Evolutionary conservation across 805 yeast genomes (phyloP).

Genomic region (Lachancea fermentati): DNA sequence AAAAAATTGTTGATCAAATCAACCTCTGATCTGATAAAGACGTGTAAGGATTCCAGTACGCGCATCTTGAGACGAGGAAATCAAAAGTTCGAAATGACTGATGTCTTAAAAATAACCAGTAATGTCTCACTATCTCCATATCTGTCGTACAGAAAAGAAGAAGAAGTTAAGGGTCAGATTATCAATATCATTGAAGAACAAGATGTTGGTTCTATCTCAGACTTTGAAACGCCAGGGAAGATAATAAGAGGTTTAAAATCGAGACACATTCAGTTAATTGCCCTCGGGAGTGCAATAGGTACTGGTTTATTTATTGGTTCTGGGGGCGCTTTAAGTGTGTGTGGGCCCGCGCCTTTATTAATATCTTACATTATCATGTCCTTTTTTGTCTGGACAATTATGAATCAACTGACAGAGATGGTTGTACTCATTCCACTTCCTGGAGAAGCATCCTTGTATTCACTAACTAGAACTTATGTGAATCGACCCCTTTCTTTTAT

Average conservation of each 20-base stretch:
- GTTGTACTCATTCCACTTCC: constrained; percentile 53
- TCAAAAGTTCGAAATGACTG: too few relatives aligned
- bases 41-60: too few relatives aligned
- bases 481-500: constrained; percentile 15
- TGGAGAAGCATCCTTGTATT: constrained; percentile 43
- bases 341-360: constrained; percentile 63
- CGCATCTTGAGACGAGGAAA: too few relatives aligned
- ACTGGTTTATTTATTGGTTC: constrained; percentile 73
- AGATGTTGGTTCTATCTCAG: too few relatives aligned
- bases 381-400: constrained; percentile 40
- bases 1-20: too few relatives aligned
- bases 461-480: constrained; percentile 13
- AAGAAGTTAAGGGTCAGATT: too few relatives aligned
- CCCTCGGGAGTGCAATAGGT: constrained; percentile 56
- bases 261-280: constrained; percentile 14
- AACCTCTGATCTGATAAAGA: too few relatives aligned
- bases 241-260: constrained; percentile 12
- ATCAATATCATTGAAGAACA: too few relatives aligned
- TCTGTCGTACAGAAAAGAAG: too few relatives aligned
- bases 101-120: too few relatives aligned
- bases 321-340: constrained; percentile 50
- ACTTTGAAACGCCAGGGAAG: too few relatives aligned
- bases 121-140: too few relatives aligned
- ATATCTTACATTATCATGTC: constrained; percentile 57
- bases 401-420: constrained; percentile 57